Evolutionary conservation across 2,329 filamentous ascomycete genomes (phyloP).

Genomic region (Talaromyces verruculosus): DNA sequence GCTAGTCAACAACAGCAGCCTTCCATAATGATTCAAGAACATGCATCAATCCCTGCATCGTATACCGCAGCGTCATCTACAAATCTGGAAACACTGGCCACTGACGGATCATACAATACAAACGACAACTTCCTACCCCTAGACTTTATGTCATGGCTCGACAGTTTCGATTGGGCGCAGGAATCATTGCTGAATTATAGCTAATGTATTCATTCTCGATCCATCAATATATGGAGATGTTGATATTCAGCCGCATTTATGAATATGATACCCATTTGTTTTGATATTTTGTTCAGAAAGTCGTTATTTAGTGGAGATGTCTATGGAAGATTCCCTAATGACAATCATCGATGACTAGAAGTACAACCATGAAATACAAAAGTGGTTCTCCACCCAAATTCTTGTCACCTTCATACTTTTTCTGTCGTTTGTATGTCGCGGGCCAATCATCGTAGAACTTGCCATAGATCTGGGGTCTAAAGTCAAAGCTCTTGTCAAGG

Average conservation of each 20-base stretch:
- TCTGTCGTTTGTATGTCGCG: too few species aligned
- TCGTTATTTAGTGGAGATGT: too few species aligned
- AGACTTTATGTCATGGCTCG: conserved; percentile 24
- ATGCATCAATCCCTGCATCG: not conserved
- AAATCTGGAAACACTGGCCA: not conserved
- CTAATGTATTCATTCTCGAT: not conserved
- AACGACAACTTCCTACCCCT: conserved; percentile 9
- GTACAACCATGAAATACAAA: too few species aligned
- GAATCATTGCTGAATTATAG: conserved; percentile 23
- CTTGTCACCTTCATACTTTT: too few species aligned
- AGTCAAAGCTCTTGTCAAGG: too few species aligned
- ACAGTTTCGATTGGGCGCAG: conserved; percentile 26
- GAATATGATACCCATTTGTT: not conserved
- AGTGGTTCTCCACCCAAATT: too few species aligned
- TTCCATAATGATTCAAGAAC: not conserved
- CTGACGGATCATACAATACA: not conserved
- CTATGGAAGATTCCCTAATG: too few species aligned
- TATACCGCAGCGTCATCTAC: not conserved
- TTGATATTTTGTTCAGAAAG: not conserved
- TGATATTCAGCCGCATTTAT: not conserved
- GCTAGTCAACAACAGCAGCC: not conserved
- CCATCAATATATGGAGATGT: not conserved
- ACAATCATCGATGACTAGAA: too few species aligned
- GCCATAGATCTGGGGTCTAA: too few species aligned
- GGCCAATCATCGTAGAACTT: too few species aligned